Percentiles rank a stretch among this genome's conserved stretches.
These are phyloP conservation scores for Hypoxylon sp. DNA, from an alignment of 2,329 filamentous ascomycete genomes.

Conservation along the genomic window DNA sequence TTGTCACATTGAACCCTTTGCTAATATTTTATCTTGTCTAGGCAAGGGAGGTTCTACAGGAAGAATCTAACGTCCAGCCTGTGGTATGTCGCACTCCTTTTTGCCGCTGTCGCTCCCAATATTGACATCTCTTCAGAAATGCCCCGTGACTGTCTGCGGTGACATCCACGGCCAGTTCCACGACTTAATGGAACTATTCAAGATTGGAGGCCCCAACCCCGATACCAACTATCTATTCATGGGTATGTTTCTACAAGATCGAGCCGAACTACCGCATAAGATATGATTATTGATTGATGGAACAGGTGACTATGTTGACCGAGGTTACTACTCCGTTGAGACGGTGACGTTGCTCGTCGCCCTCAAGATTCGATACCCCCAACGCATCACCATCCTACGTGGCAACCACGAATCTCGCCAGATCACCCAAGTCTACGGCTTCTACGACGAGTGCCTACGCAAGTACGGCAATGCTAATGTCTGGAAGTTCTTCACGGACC, in stretches of 20 bases:
- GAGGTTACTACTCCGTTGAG: constrained; percentile 98
- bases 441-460: constrained; percentile 98
- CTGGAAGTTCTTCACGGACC: constrained; percentile 99
- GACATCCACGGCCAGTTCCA: constrained; percentile 99
- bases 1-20: constrained; percentile 24
- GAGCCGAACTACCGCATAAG: neutral
- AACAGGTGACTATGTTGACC: constrained; percentile 94
- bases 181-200: constrained; percentile 99
- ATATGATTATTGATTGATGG: constrained; percentile 25
- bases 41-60: constrained; percentile 95
- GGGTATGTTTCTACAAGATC: constrained; percentile 67
- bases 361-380: constrained; percentile 96
- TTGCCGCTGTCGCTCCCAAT: constrained; percentile 4
- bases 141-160: constrained; percentile 96
- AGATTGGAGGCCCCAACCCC: constrained; percentile 96
- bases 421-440: constrained; percentile 99
- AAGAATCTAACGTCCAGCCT: constrained; percentile 98
- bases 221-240: constrained; percentile 99
- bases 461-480: constrained; percentile 99
- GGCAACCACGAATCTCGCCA: constrained; percentile 99
- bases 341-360: constrained; percentile 96
- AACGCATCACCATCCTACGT: constrained; percentile 97
- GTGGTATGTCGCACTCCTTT: constrained; percentile 71
- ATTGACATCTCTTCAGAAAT: constrained; percentile 71
- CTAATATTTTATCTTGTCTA: constrained; percentile 53